A percentile compares a stretch with the other conserved stretches of the same genome.
Evolutionary conservation across 78 protist species (phyloP).

Genomic region (Dictyostelium citrinum): DNA sequence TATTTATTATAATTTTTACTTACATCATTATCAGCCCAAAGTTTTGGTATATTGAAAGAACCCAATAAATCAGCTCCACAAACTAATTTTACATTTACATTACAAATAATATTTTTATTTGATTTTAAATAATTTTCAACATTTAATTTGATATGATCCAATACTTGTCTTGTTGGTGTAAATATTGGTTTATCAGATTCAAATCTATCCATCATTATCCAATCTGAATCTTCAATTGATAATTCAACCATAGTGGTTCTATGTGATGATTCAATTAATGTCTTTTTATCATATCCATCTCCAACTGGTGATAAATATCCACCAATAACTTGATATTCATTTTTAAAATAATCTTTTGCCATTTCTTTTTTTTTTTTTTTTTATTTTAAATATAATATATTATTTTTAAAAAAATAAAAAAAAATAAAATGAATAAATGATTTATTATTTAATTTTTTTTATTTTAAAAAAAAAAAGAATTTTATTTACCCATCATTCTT

Average conservation of each 20-base stretch:
- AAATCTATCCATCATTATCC: constrained; percentile 53
- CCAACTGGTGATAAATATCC: constrained; percentile 77
- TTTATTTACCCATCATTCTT: constrained; percentile 70
- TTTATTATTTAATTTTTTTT: not conserved
- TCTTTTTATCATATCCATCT: constrained; percentile 67
- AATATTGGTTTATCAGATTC: constrained; percentile 22
- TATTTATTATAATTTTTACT: not conserved
- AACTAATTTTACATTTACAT: constrained; percentile 9
- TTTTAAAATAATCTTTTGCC: constrained; percentile 9
- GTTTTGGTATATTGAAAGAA: constrained; percentile 63
- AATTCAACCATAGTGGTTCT: constrained; percentile 11
- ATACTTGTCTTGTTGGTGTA: constrained; percentile 50
- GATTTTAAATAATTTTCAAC: not conserved
- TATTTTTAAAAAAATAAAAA: not conserved
- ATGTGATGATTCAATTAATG: constrained; percentile 24
- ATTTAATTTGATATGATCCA: constrained; percentile 25
- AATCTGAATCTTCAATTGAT: constrained; percentile 16
- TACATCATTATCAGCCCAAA: constrained; percentile 67
- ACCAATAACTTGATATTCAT: constrained; percentile 40
- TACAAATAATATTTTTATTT: not conserved
- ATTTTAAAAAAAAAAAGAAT: too few relatives aligned
- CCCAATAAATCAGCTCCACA: constrained; percentile 68
- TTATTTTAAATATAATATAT: too few relatives aligned
- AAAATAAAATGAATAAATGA: not conserved
- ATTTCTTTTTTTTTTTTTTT: constrained; percentile 8